A percentile compares a stretch with the other conserved stretches of the same genome.
Conservation (phyloP, 2,329 filamentous ascomycete genomes). For the Metarhizium anisopliae region DNA sequence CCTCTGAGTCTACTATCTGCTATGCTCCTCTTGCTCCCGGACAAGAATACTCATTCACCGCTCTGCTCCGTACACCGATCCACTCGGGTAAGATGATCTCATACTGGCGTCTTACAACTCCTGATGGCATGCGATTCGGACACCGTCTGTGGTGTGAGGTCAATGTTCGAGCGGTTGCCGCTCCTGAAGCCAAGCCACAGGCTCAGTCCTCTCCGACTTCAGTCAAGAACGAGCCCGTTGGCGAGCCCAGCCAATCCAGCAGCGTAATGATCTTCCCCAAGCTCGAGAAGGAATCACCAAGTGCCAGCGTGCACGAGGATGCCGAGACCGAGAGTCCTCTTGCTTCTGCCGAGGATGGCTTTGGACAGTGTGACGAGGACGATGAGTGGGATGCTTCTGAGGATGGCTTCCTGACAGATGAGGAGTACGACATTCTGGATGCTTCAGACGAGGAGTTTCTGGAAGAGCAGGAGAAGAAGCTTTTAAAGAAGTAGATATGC, state of each 20-base stretch:
- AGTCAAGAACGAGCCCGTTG: conserved; percentile 18
- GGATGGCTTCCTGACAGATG: conserved; percentile 84
- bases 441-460: conserved; percentile 82
- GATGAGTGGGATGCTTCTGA: conserved; percentile 58
- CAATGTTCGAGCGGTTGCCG: conserved; percentile 45
- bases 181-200: conserved; percentile 17
- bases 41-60: conserved; percentile 70
- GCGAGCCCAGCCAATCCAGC: conserved; percentile 18
- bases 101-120: conserved; percentile 88
- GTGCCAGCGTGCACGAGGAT: conserved; percentile 66
- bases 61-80: conserved; percentile 71
- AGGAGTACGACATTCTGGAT: conserved; percentile 96
- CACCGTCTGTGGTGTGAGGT: conserved; percentile 95
- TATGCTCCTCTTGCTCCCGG: conserved; percentile 61
- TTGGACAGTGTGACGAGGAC: conserved; percentile 31
- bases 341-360: conserved; percentile 43
- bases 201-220: not conserved
- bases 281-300: conserved; percentile 86
- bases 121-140: conserved; percentile 74
- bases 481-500: conserved; percentile 25
- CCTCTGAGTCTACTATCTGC: conserved; percentile 75
- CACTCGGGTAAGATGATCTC: conserved; percentile 77
- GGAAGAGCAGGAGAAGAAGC: conserved; percentile 41
- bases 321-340: conserved; percentile 41
- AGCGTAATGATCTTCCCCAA: conserved; percentile 95